Percentiles rank a stretch among this genome's conserved stretches.
Conservation (phyloP, 352 stramenopile genomes). For the Phytophthora ohioensis region DNA sequence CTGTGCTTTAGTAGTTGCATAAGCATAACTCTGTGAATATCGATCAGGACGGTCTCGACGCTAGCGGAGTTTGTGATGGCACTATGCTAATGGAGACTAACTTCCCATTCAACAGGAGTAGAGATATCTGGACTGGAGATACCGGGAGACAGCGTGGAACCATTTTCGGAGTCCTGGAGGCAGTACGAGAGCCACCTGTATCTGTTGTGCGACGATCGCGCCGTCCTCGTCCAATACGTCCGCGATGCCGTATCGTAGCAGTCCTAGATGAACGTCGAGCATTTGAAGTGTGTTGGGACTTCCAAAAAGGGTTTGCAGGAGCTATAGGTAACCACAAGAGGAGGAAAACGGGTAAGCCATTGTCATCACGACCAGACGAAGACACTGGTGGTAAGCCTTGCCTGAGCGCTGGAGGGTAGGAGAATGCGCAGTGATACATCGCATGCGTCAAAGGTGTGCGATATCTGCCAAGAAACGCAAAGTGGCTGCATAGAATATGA, state of each 20-base stretch:
- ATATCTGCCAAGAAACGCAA: background rate
- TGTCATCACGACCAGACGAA: background rate
- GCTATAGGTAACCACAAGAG: slow-evolving; percentile 9
- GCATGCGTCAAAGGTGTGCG: background rate
- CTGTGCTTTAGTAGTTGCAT: slow-evolving; percentile 11
- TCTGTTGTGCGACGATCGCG: slow-evolving; percentile 28
- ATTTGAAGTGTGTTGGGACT: slow-evolving; percentile 10
- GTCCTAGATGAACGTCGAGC: slow-evolving; percentile 26
- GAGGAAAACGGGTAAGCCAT: slow-evolving; percentile 1
- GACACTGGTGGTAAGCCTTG: slow-evolving; percentile 1
- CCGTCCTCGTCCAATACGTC: slow-evolving; percentile 34
- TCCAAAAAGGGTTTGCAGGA: background rate
- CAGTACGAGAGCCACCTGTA: slow-evolving; percentile 31
- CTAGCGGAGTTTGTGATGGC: slow-evolving; percentile 8
- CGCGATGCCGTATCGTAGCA: slow-evolving; percentile 35
- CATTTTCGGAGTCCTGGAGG: slow-evolving; percentile 22
- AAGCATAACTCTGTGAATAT: background rate
- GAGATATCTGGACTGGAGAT: slow-evolving; percentile 33
- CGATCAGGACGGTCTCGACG: background rate
- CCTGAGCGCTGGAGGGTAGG: slow-evolving; percentile 6
- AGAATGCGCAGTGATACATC: slow-evolving; percentile 15
- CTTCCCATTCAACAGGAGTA: slow-evolving; percentile 17
- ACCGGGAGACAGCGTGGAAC: slow-evolving; percentile 15
- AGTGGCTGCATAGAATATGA: background rate
- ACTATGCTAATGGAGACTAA: background rate